A percentile compares a stretch with the other conserved stretches of the same genome.
phyloP scores from a whole-genome alignment of 345 rosid species.

The Sonneratia alba region DNA sequence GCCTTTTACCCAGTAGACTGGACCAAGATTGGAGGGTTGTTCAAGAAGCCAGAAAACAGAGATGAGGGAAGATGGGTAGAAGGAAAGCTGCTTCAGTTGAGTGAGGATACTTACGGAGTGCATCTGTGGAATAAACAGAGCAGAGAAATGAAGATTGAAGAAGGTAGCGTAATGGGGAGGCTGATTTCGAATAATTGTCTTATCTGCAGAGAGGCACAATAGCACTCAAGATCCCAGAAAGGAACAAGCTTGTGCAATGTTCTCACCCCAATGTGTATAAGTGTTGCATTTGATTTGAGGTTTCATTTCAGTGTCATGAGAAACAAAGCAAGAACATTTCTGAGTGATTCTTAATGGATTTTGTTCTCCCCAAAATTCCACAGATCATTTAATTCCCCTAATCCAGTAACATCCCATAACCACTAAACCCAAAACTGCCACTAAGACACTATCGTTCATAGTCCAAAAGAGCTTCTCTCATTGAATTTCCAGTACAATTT shows the following conservation, averaged over 20 bases:
- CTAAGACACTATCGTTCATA: neutral
- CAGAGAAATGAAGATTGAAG: constrained; percentile 24
- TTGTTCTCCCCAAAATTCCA: too few species aligned
- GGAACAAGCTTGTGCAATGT: neutral
- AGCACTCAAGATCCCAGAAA: neutral
- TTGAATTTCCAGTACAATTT: neutral
- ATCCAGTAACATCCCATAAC: neutral
- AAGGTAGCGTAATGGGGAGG: constrained; percentile 30
- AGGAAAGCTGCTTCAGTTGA: constrained; percentile 21
- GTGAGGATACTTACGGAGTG: constrained; percentile 23
- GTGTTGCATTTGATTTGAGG: neutral
- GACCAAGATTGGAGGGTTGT: constrained; percentile 39
- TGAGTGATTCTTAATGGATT: neutral
- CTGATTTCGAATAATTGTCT: constrained; percentile 32
- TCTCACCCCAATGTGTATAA: neutral
- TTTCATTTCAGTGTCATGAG: neutral
- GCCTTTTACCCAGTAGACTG: constrained; percentile 74
- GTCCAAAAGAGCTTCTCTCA: neutral
- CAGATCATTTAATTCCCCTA: neutral
- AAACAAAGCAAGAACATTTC: neutral
- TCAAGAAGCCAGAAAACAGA: constrained; percentile 33
- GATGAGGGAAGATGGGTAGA: constrained; percentile 26
- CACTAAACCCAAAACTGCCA: neutral
- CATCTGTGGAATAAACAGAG: constrained; percentile 49
- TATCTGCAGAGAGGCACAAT: constrained; percentile 22